Percentiles rank a stretch among this genome's conserved stretches.
Conservation (phyloP, 768 basidiomycete species). For the Psilocybe subaeruginosa region DNA sequence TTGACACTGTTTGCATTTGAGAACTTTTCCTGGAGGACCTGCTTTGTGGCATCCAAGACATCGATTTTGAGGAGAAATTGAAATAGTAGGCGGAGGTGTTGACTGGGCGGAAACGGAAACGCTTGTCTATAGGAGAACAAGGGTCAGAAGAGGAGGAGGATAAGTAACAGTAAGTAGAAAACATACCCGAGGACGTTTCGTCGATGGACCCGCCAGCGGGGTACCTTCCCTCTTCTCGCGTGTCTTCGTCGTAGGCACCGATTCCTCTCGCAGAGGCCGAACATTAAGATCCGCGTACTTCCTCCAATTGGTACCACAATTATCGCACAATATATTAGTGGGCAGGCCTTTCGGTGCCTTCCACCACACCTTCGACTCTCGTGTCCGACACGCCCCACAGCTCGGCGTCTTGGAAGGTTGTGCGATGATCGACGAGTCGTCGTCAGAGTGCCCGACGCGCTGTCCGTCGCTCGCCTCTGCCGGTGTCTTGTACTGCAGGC, state of each 20-base stretch:
- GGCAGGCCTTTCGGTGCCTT: conserved; percentile 87
- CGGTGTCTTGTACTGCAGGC: conserved; percentile 37
- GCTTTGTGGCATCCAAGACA: conserved; percentile 78
- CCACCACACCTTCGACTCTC: conserved; percentile 86
- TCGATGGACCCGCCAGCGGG: conserved; percentile 45
- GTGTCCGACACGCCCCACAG: conserved; percentile 86
- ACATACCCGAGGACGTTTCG: conserved; percentile 49
- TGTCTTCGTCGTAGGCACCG: conserved; percentile 52
- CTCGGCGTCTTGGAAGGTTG: conserved; percentile 56
- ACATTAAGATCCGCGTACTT: conserved; percentile 92
- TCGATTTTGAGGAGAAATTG: conserved; percentile 61
- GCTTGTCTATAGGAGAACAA: conserved; percentile 40
- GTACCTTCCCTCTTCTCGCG: conserved; percentile 71
- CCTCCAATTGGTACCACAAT: conserved; percentile 86
- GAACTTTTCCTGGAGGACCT: conserved; percentile 76
- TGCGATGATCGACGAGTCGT: conserved; percentile 76
- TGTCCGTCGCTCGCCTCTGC: conserved; percentile 47
- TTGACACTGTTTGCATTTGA: conserved; percentile 81
- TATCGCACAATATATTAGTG: conserved; percentile 80
- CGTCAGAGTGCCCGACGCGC: conserved; percentile 59
- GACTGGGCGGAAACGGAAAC: conserved; percentile 52
- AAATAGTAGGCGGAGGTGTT: conserved; percentile 64
- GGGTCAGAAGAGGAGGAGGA: neutral
- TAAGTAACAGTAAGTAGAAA: neutral
- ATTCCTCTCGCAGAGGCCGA: conserved; percentile 71